phyloP scores from a whole-genome alignment of 345 rosid genomes.

The Corchorus olitorius region DNA sequence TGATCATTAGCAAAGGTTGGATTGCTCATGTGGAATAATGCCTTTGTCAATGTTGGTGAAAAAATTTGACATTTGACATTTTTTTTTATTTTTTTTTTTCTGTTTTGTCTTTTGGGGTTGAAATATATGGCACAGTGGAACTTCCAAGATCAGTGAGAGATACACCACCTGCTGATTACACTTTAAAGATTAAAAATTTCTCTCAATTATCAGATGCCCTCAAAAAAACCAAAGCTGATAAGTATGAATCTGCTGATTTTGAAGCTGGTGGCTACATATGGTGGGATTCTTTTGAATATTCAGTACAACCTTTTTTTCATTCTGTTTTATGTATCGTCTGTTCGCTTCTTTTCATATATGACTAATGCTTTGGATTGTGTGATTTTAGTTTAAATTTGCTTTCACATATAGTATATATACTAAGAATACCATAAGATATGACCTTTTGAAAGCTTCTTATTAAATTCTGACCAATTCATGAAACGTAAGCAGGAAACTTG shows the following conservation, averaged over 20 bases:
- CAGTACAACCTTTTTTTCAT: neutral
- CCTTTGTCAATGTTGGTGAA: no score
- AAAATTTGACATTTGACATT: no score
- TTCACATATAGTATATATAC: no score
- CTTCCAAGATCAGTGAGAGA: neutral
- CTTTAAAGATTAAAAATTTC: neutral
- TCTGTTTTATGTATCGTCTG: neutral
- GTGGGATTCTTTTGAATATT: neutral
- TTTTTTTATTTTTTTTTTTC: neutral
- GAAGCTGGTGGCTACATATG: neutral
- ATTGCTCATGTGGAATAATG: no score
- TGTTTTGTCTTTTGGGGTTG: neutral
- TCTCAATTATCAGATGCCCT: neutral
- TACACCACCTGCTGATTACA: neutral
- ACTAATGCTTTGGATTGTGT: no score
- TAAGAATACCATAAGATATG: no score
- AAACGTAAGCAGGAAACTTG: neutral
- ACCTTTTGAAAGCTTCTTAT: neutral
- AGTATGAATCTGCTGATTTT: neutral
- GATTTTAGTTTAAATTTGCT: no score
- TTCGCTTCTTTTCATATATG: neutral
- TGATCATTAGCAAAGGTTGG: no score
- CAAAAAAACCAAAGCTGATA: neutral
- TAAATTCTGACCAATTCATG: neutral
- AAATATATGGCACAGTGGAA: neutral